Base-by-base conservation (phyloP, 345 rosid species). In the Melastoma malabathricum region DNA sequence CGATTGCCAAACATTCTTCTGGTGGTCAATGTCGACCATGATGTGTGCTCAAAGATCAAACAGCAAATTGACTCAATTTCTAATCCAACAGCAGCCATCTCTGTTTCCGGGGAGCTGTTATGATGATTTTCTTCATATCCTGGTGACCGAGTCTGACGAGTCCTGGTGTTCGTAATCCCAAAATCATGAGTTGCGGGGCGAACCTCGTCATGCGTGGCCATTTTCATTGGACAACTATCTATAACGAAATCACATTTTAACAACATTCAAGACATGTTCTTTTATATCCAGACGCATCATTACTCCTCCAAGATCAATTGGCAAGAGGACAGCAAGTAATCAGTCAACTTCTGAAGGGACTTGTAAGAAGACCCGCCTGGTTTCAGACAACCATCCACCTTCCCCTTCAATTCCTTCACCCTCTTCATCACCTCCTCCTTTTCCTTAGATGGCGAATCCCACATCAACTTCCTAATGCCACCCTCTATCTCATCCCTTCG, bases 161-260 rank as follows among this genome's bases (percentile, higher is more conserved):
- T 48, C 54, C 49, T 1, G 0, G 61, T 17, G 48, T 58, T 1
- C 22, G 48, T 9, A 58, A 58, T 22, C 55, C 49, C 27, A 48
- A 58, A n/a, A 4, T 58, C 14, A 58, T 43, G 12, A 54, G 55
- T 19, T 48, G 48, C 14, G 48, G 55, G 14, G 54, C 50, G 15
- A 4, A 48, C 55, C 48, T 49, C 46, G 20, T 58, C 10, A 54
- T 54, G 55, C 55, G 22, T 50, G 61, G 61, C 48, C 54, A 3
- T 18, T 43, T 50, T 16, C 44, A 2, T 27, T 27, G 31, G 31
- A 27, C n/a, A n/a, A n/a, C n/a, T n/a, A n/a, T n/a, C n/a, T n/a
- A n/a, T n/a, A n/a, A n/a, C n/a, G n/a, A n/a, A n/a, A n/a, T n/a
- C n/a, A n/a, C n/a, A n/a, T n/a, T n/a, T n/a, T n/a, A n/a, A n/a